Base-by-base conservation (phyloP, 2,329 filamentous ascomycete genomes). In the Capronia epimyces region DNA sequence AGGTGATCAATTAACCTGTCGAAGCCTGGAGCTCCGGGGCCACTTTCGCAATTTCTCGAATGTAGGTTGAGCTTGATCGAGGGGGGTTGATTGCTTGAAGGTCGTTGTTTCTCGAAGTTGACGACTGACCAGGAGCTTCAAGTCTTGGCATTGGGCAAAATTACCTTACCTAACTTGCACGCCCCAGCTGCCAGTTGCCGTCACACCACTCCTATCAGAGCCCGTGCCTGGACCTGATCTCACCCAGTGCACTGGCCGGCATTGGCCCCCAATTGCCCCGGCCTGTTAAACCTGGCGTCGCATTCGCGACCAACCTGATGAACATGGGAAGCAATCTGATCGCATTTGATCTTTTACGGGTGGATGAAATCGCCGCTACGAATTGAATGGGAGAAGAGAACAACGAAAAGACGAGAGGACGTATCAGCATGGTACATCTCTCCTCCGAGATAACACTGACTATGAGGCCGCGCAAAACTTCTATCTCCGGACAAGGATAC, bases 21-120 rank as follows among this genome's bases (percentile, higher is more conserved):
- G 49, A 53, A 53, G 54, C 54, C 57, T 59, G 49, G 46, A 59
- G 57, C 57, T 59, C 47, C 54, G 53, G 37, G 37, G 49, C 47
- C 52, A 47, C 41, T 56, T 39, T 55, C 46, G 52, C 37, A 45
- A 39, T 32, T 37, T 24, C 41, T 55, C 43, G 51, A 49, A 18
- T 22, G 43, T 42, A 31, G 24, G 16, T 39, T 55, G 46, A 57
- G 44, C 46, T 47, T 46, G 18, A 32, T 13, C 18, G 43, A 42
- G 43, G 15, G 34, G 15, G 45, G 15, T 48, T 49, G 37, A 24
- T 25, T 49, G 46, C 39, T 42, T 32, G 46, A 54, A 46, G 55
- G 54, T 41, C 34, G 45, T 34, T 40, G 20, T 42, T 39, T 43
- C 16, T 46, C 41, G 41, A 52, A 49, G 45, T 55, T 51, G 41